These are phyloP conservation scores for Chalciporus chontae DNA, from an alignment of 768 basidiomycete genomes.

Conservation along the genomic window DNA sequence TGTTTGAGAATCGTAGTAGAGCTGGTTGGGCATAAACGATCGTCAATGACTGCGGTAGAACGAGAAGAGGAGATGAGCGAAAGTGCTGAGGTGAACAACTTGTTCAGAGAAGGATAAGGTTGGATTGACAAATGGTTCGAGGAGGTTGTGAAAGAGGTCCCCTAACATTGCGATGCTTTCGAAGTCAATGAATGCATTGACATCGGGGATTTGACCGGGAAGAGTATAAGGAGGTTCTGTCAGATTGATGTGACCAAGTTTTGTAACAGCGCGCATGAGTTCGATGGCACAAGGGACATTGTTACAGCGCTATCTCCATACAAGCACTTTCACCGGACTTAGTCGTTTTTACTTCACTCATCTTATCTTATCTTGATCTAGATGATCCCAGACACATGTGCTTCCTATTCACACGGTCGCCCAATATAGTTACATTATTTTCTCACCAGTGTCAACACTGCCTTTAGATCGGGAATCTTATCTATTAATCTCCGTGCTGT, in stretches of 20 bases:
- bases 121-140: neutral
- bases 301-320: no score
- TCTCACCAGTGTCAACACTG: no score
- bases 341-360: no score
- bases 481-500: no score
- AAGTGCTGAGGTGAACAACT: constrained; percentile 24
- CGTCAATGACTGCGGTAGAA: constrained; percentile 15
- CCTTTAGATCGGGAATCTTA: no score
- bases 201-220: neutral
- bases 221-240: neutral
- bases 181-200: neutral
- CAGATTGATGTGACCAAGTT: neutral
- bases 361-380: no score
- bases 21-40: constrained; percentile 25
- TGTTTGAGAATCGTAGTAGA: constrained; percentile 24
- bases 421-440: no score
- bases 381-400: no score
- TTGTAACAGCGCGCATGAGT: constrained; percentile 16
- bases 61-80: constrained; percentile 24
- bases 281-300: constrained; percentile 31
- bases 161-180: neutral
- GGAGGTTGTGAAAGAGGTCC: neutral
- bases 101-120: constrained; percentile 16
- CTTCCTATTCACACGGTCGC: no score
- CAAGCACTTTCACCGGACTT: no score